phyloP scores from a whole-genome alignment of 2,329 filamentous ascomycete species.

The Colletotrichum sp. region DNA sequence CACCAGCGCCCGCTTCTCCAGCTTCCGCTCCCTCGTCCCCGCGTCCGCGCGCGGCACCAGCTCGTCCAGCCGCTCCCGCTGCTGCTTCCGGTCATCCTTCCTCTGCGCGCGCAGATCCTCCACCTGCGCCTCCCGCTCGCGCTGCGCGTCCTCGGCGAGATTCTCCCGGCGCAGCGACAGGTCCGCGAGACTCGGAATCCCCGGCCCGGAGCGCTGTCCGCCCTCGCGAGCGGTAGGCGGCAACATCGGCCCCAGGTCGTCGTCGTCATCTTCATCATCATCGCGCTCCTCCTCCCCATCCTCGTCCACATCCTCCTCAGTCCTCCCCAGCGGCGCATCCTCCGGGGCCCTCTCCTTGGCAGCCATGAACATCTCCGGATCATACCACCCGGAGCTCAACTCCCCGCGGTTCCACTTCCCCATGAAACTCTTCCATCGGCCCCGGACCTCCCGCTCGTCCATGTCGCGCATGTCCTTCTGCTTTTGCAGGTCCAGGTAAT shows the following conservation, averaged over 20 bases:
- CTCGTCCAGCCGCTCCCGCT: slow-evolving; percentile 80
- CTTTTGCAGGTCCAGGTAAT: slow-evolving; percentile 91
- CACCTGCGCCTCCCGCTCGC: slow-evolving; percentile 47
- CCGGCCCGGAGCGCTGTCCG: slow-evolving; percentile 49
- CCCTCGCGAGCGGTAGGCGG: slow-evolving; percentile 27
- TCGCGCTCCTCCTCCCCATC: slow-evolving; percentile 24
- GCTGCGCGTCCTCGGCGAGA: slow-evolving; percentile 51
- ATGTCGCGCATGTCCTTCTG: slow-evolving; percentile 71
- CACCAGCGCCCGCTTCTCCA: slow-evolving; percentile 82
- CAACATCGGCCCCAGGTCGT: slow-evolving; percentile 61
- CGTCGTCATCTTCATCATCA: slow-evolving; percentile 54
- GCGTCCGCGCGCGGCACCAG: slow-evolving; percentile 82
- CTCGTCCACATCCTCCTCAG: not conserved
- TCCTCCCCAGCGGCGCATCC: not conserved
- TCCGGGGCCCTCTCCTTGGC: slow-evolving; percentile 32
- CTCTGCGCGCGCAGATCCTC: slow-evolving; percentile 65
- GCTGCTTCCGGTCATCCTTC: slow-evolving; percentile 65
- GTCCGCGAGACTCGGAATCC: slow-evolving; percentile 77
- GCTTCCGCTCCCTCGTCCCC: slow-evolving; percentile 79
- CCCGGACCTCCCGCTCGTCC: slow-evolving; percentile 75
- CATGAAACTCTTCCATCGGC: slow-evolving; percentile 93
- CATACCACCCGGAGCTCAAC: slow-evolving; percentile 92
- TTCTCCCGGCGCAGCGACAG: slow-evolving; percentile 65
- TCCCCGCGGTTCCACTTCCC: slow-evolving; percentile 91
- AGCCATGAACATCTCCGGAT: slow-evolving; percentile 69